Conservation (phyloP, 768 basidiomycete genomes). For the Amanita rimosa region DNA sequence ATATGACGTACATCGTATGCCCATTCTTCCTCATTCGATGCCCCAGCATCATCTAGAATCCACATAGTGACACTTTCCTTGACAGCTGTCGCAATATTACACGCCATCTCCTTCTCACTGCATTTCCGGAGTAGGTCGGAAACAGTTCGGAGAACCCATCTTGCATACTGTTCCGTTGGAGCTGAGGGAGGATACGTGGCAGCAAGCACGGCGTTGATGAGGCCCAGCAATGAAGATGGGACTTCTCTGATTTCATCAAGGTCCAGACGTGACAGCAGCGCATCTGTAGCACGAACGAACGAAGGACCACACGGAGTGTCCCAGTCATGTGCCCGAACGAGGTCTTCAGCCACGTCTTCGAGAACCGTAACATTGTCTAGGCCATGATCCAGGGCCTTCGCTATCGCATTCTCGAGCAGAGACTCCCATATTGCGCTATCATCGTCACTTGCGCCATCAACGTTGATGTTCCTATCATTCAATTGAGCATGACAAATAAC, state of each 20-base stretch:
- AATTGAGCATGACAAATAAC: conserved; percentile 3
- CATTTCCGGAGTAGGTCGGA: conserved; percentile 43
- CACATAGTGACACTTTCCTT: conserved; percentile 49
- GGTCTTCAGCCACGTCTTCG: conserved; percentile 36
- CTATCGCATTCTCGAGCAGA: conserved; percentile 37
- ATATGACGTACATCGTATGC: conserved; percentile 38
- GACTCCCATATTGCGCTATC: conserved; percentile 52
- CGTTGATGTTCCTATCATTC: conserved; percentile 22
- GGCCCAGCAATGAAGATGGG: conserved; percentile 42
- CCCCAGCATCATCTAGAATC: conserved; percentile 47
- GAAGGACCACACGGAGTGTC: conserved; percentile 28
- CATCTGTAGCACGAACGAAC: conserved; percentile 43
- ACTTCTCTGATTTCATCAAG: conserved; percentile 38
- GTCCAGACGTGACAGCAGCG: conserved; percentile 44
- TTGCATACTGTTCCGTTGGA: conserved; percentile 36
- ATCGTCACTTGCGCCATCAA: conserved; percentile 43
- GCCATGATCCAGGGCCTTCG: conserved; percentile 51
- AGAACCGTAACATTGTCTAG: conserved; percentile 41
- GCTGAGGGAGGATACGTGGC: conserved; percentile 58
- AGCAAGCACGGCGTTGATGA: conserved; percentile 47
- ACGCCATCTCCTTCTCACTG: conserved; percentile 30
- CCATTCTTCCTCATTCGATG: conserved; percentile 44
- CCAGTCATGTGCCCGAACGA: conserved; percentile 26
- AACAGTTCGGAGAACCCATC: conserved; percentile 55
- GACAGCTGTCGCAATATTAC: conserved; percentile 32